Evolutionary conservation across 495 filamentous ascomycete species (phyloP).

Genomic region (Podospora anserina): DNA sequence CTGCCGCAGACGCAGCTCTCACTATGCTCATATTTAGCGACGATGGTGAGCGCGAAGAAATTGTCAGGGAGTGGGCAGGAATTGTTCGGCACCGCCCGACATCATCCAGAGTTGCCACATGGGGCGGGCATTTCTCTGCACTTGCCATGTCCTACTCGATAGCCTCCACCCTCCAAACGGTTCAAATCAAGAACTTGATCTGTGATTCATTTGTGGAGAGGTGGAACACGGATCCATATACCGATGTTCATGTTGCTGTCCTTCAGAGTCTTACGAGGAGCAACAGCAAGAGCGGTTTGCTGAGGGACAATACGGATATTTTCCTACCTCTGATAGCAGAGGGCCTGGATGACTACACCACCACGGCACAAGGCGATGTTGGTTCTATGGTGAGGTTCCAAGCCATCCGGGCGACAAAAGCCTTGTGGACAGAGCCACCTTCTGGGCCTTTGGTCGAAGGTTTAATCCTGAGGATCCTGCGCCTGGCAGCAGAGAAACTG

Average conservation of each 20-base stretch:
- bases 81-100: slow-evolving; percentile 32
- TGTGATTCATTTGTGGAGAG: slow-evolving; percentile 35
- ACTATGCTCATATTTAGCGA: slow-evolving; percentile 39
- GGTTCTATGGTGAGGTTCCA: slow-evolving; percentile 79
- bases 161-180: slow-evolving; percentile 18
- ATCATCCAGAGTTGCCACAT: slow-evolving; percentile 25
- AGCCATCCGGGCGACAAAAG: slow-evolving; percentile 62
- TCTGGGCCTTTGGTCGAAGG: slow-evolving; percentile 20
- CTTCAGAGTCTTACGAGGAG: slow-evolving; percentile 58
- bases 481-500: slow-evolving; percentile 80
- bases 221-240: slow-evolving; percentile 44
- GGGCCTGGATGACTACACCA: slow-evolving; percentile 83
- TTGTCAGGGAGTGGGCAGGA: slow-evolving; percentile 40
- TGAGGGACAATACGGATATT: slow-evolving; percentile 30
- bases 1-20: slow-evolving; percentile 43
- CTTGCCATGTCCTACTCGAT: slow-evolving; percentile 38
- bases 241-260: slow-evolving; percentile 59
- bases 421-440: slow-evolving; percentile 34
- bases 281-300: slow-evolving; percentile 45
- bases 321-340: slow-evolving; percentile 44
- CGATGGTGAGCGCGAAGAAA: slow-evolving; percentile 26
- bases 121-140: slow-evolving; percentile 44
- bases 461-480: slow-evolving; percentile 52
- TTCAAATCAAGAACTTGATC: slow-evolving; percentile 24
- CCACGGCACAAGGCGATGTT: slow-evolving; percentile 80